Base-by-base conservation (phyloP, 768 basidiomycete species). In the Boletus reticuloceps region DNA sequence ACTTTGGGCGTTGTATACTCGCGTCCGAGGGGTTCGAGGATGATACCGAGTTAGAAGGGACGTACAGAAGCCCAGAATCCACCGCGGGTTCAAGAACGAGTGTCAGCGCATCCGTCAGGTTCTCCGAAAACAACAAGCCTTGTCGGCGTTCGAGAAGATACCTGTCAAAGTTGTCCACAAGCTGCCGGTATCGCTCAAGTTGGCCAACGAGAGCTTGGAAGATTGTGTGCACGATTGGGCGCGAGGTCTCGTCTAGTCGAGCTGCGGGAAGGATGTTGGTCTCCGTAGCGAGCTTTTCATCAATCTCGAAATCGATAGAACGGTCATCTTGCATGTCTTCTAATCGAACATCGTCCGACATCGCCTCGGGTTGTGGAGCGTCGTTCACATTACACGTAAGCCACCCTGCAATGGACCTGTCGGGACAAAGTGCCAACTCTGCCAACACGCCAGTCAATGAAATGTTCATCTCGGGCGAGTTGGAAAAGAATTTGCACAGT, bases 91-190 rank as follows among this genome's bases (percentile, higher is more conserved):
- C 88, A 51, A 94, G 74, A 14, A 77, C 80, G 44, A 93, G 75
- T 43, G 80, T 88, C 54, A 98, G 76, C 5, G 95, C 95, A 63
- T 98, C 96, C 8, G 86, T 89, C 36, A 97, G 74, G 67, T 94
- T 94, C 72, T 97, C 94, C 5, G 89, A 88, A 70, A 96, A 97
- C 17, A 96, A 73, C 10, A 98, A 77, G 2, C 94, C 95, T 65
- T 88, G 89, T 17, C 96, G 82, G 36, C 96, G 82, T 71, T 98
- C 92, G 2, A 84, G 69, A 4, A 98, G 81, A 64, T 83, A 91
- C 65, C 81, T 82, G 74, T 98, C 94, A 65, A 98, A 97, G 44
- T 86, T 75, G 20, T 86, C 80, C 29, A 96, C 85, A 19, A 79
- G 68, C 39, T 80, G 76, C 8, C 93, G 86, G 73, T 94, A 94